phyloP scores from a whole-genome alignment of 2,329 filamentous ascomycete genomes.

The Xylaria sp. region DNA sequence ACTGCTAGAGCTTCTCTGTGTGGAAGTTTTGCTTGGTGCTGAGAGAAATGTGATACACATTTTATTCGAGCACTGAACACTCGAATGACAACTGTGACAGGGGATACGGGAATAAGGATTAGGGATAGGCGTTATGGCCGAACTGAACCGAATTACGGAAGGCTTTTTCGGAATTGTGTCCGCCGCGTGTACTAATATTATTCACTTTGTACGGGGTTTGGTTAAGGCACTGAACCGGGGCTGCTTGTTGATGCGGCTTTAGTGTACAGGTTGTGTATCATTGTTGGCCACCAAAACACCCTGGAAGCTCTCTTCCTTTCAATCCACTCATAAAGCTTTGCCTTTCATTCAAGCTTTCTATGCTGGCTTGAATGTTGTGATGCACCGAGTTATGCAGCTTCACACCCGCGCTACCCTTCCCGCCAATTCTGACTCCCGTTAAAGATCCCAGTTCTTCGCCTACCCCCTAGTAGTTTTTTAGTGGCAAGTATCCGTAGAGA shows the following conservation, averaged over 20 bases:
- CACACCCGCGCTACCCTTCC: neutral
- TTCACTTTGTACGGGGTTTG: conserved; percentile 10
- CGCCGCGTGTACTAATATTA: neutral
- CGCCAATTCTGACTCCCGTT: neutral
- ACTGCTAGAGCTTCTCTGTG: neutral
- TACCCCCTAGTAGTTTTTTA: too few relatives aligned
- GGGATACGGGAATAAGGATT: neutral
- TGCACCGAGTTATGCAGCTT: neutral
- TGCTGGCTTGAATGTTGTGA: neutral
- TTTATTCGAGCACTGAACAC: neutral
- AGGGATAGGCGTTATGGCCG: neutral
- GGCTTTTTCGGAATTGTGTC: neutral
- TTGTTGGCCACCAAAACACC: neutral
- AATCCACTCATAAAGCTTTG: neutral
- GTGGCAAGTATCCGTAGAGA: neutral
- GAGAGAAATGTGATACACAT: neutral
- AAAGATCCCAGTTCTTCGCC: neutral
- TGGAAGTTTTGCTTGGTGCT: neutral
- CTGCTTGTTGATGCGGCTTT: neutral
- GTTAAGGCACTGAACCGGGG: neutral
- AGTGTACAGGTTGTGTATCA: conserved; percentile 2
- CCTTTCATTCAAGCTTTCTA: neutral
- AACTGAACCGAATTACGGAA: neutral
- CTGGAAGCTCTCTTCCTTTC: neutral
- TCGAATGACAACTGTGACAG: neutral